Base-by-base conservation (phyloP, 2,329 filamentous ascomycete species). In the Proliferodiscus dingleyae region DNA sequence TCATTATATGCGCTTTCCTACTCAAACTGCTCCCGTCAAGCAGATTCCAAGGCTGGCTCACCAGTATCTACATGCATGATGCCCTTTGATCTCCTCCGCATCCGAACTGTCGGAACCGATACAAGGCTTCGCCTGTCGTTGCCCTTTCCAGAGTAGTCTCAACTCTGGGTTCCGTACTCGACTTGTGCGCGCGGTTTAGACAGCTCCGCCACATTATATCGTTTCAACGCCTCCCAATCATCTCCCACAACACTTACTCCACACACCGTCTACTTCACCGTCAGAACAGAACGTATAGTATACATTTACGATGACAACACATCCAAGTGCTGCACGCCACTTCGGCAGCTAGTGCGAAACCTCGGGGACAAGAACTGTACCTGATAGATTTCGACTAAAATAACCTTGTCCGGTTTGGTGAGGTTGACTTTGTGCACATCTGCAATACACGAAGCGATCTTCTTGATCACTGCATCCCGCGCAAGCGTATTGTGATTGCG, bases 351-450 rank as follows among this genome's bases (percentile, higher is more conserved):
- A 22, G 18, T 11, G 18, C 19, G 7, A 11, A 5, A n/a, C 4
- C 4, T 37, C 4, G 9, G 15, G 8, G 9, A 15, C n/a, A 23
- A 18, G 29, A 37, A 3, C 23, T 71, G 54, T 74, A 87, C 87
- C 77, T 89, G 81, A 64, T 85, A 91, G 46, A 93, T 76, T 58
- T 93, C 87, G 46, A 93, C 80, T 50, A 91, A 68, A 55, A 93
- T 83, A 24, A 90, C 78, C 61, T 87, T 80, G 67, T 91, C 86
- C 26, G 87, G 86, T n/a, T 74, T 76, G 38, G 74, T 78, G n/a
- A 94, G 75, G 58, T 90, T 81, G 47, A 93, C 88, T 59, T 82
- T 85, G 66, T 93, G 87, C 30, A 82, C 68, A 30, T 71, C 69
- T 4, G 86, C 55, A 29, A 64, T 60, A 11, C 47, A 53, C 11